A percentile compares a stretch with the other conserved stretches of the same genome.
Evolutionary conservation across 2,329 filamentous ascomycete species (phyloP).

Genomic region (Fonsecaea erecta): DNA sequence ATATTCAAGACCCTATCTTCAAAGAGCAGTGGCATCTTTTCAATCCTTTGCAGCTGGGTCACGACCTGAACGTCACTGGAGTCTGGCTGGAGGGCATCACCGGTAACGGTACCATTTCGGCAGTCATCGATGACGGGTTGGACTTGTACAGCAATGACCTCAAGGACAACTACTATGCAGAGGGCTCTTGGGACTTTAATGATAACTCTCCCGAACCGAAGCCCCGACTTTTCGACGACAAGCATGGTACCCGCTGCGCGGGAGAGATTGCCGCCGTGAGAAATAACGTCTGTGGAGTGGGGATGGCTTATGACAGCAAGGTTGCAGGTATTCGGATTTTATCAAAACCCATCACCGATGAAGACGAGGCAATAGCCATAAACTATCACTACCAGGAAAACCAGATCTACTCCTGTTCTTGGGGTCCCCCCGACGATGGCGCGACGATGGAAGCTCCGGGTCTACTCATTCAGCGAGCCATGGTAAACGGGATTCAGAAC

Average conservation of each 20-base stretch:
- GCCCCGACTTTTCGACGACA: conserved; percentile 81
- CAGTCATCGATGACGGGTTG: conserved; percentile 93
- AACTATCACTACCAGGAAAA: conserved; percentile 92
- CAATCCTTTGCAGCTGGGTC: conserved; percentile 78
- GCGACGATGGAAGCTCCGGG: conserved; percentile 91
- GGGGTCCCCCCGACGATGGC: conserved; percentile 95
- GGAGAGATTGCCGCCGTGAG: conserved; percentile 91
- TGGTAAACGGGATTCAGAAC: conserved; percentile 89
- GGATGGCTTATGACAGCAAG: conserved; percentile 89
- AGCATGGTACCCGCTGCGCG: conserved; percentile 90
- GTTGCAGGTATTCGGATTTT: conserved; percentile 92
- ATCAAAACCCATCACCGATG: conserved; percentile 85
- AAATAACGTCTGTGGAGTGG: conserved; percentile 93
- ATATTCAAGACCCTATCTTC: conserved; percentile 89
- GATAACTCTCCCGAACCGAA: conserved; percentile 77
- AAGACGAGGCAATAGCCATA: conserved; percentile 88
- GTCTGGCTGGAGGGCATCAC: conserved; percentile 91
- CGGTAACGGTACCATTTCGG: conserved; percentile 84
- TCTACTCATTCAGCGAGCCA: conserved; percentile 83
- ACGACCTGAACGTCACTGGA: conserved; percentile 95
- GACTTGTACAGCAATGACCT: conserved; percentile 95
- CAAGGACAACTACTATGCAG: conserved; percentile 89
- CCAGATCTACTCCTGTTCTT: conserved; percentile 97
- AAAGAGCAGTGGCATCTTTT: conserved; percentile 93
- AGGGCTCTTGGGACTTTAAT: conserved; percentile 96